These are phyloP conservation scores for Thelonectria discophora DNA, from an alignment of 2,329 filamentous ascomycete genomes.

Conservation along the genomic window DNA sequence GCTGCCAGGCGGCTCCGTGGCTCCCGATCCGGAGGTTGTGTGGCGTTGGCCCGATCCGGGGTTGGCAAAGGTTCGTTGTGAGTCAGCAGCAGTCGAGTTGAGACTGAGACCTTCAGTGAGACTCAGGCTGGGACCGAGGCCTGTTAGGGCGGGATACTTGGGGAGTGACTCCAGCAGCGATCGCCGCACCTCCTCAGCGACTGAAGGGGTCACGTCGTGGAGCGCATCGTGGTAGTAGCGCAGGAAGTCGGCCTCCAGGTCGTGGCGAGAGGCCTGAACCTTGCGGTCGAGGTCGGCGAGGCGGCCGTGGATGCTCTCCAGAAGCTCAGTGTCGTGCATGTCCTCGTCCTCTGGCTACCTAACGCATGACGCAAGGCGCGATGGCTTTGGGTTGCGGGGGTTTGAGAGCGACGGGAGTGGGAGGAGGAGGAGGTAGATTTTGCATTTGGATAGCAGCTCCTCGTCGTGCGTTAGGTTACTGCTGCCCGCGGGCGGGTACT, in stretches of 20 bases:
- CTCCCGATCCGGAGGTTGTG: conserved; percentile 41
- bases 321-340: conserved; percentile 54
- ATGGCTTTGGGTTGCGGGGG: conserved; percentile 19
- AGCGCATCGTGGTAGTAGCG: conserved; percentile 62
- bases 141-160: conserved; percentile 53
- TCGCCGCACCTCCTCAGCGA: conserved; percentile 57
- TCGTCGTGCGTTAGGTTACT: conserved; percentile 5
- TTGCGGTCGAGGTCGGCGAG: conserved; percentile 65
- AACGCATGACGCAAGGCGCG: conserved; percentile 51
- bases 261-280: conserved; percentile 64
- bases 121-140: not conserved
- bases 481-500: conserved; percentile 5
- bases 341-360: conserved; percentile 49
- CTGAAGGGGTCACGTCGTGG: conserved; percentile 55
- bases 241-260: conserved; percentile 66
- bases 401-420: conserved; percentile 27
- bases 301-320: conserved; percentile 62
- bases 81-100: conserved; percentile 44
- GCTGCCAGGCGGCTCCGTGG: conserved; percentile 49
- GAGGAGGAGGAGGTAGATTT: conserved; percentile 25
- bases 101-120: conserved; percentile 52
- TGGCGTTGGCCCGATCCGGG: conserved; percentile 46
- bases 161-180: conserved; percentile 56
- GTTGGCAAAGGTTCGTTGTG: conserved; percentile 44
- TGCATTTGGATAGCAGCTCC: conserved; percentile 10